Percentiles rank a stretch among this genome's conserved stretches.
Evolutionary conservation across 2,329 filamentous ascomycete species (phyloP).

Genomic region (Calcarisporium arbuscula): DNA sequence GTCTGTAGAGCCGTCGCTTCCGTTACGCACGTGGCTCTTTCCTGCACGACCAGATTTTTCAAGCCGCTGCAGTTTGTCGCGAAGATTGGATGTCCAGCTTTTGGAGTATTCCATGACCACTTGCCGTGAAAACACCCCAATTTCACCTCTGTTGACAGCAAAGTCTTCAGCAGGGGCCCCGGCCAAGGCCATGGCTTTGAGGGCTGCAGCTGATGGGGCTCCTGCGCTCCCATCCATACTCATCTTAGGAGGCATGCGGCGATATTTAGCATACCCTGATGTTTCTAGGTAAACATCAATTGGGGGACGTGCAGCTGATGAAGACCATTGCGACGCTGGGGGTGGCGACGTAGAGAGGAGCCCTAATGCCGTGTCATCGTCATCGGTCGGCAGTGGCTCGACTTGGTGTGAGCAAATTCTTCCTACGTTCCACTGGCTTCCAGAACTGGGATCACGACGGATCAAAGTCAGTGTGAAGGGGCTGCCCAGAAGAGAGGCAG

Average conservation of each 20-base stretch:
- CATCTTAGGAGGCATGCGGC: slow-evolving; percentile 37
- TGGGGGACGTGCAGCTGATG: slow-evolving; percentile 23
- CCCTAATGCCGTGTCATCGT: slow-evolving; percentile 15
- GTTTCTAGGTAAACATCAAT: slow-evolving; percentile 49
- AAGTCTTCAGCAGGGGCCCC: slow-evolving; percentile 2
- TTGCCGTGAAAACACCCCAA: slow-evolving; percentile 42
- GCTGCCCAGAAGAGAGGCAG: slow-evolving; percentile 22
- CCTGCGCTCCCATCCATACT: slow-evolving; percentile 25
- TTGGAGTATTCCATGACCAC: slow-evolving; percentile 53
- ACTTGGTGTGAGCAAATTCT: slow-evolving; percentile 52
- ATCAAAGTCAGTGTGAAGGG: slow-evolving; percentile 59
- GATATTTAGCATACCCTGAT: slow-evolving; percentile 52
- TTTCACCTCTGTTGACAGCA: slow-evolving; percentile 12
- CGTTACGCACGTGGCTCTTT: slow-evolving; percentile 20
- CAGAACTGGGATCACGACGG: slow-evolving; percentile 63
- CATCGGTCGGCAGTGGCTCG: slow-evolving; percentile 23
- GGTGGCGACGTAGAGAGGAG: slow-evolving; percentile 15
- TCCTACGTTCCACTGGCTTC: slow-evolving; percentile 70
- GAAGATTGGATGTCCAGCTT: slow-evolving; percentile 41
- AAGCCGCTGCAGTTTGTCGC: slow-evolving; percentile 36
- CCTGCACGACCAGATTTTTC: slow-evolving; percentile 18
- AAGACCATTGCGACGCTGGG: slow-evolving; percentile 3
- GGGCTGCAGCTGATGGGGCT: slow-evolving; percentile 9
- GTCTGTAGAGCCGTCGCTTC: slow-evolving; percentile 23
- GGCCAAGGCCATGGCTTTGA: slow-evolving; percentile 6